Conservation (phyloP, 202 grass and related monocot species). For the Setaria italica region DNA sequence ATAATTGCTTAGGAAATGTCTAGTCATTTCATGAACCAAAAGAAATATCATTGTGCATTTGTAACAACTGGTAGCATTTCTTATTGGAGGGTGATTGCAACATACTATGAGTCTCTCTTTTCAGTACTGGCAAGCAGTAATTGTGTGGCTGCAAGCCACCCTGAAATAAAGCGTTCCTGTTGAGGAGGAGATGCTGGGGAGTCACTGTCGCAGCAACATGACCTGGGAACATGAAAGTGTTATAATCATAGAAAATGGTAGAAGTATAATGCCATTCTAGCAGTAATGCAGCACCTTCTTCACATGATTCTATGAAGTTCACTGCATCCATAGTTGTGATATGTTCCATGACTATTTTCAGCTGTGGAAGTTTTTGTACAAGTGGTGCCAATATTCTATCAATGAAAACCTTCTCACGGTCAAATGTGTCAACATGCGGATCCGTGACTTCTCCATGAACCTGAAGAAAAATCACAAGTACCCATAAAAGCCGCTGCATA, state of each 20-base stretch:
- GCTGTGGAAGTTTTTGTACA: slow-evolving; percentile 62
- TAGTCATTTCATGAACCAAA: slow-evolving; percentile 17
- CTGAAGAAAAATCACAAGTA: slow-evolving; percentile 54
- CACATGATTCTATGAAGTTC: slow-evolving; percentile 84
- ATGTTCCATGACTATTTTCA: slow-evolving; percentile 95
- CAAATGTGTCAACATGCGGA: slow-evolving; percentile 79
- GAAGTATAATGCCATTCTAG: slow-evolving; percentile 21
- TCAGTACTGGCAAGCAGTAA: slow-evolving; percentile 91
- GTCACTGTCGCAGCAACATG: slow-evolving; percentile 92
- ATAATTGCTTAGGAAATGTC: neutral
- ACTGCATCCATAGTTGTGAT: slow-evolving; percentile 96
- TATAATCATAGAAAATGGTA: slow-evolving; percentile 14
- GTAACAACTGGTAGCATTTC: slow-evolving; percentile 8
- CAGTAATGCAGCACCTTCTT: slow-evolving; percentile 57
- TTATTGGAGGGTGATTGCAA: slow-evolving; percentile 18
- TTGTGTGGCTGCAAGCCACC: slow-evolving; percentile 93
- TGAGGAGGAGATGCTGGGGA: slow-evolving; percentile 88
- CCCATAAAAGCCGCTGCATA: slow-evolving; percentile 16
- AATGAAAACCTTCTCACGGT: slow-evolving; percentile 82
- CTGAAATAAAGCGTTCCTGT: slow-evolving; percentile 94
- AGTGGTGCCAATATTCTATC: slow-evolving; percentile 75
- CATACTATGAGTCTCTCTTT: slow-evolving; percentile 97
- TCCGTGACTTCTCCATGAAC: slow-evolving; percentile 89
- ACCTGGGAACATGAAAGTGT: slow-evolving; percentile 52
- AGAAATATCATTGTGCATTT: neutral